Conservation (phyloP, 2,329 filamentous ascomycete species). For the Rutstroemia sp. region DNA sequence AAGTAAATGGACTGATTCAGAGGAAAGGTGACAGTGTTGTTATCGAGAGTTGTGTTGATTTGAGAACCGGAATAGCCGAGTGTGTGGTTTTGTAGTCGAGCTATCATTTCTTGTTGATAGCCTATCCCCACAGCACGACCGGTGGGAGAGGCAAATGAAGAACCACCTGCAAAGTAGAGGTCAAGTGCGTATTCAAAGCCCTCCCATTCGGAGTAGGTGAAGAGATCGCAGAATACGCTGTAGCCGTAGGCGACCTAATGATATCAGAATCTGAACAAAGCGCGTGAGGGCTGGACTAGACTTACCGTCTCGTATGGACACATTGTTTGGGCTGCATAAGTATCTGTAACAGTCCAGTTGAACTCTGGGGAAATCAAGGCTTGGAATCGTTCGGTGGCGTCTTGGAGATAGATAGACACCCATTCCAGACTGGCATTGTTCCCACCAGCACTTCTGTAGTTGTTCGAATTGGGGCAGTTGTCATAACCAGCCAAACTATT, state of each 20-base stretch:
- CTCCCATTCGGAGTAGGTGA: conserved; percentile 68
- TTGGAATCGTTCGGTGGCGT: conserved; percentile 54
- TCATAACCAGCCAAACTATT: conserved; percentile 63
- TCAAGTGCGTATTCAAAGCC: conserved; percentile 67
- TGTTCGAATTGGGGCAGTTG: conserved; percentile 55
- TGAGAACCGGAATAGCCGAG: conserved; percentile 50
- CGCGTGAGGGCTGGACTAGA: not conserved
- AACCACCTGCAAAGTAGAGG: conserved; percentile 52
- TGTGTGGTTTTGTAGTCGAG: conserved; percentile 61
- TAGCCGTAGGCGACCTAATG: conserved; percentile 61
- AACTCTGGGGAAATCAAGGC: conserved; percentile 43
- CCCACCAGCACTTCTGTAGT: conserved; percentile 39
- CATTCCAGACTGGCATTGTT: conserved; percentile 50
- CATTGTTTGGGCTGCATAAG: conserved; percentile 61
- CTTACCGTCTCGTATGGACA: conserved; percentile 66
- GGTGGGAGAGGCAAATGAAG: conserved; percentile 22
- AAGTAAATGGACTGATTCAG: conserved; percentile 67
- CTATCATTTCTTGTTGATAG: conserved; percentile 65
- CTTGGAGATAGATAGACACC: conserved; percentile 55
- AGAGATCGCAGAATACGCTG: conserved; percentile 66
- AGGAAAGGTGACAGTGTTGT: conserved; percentile 61
- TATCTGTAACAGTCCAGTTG: conserved; percentile 57
- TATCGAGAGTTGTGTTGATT: conserved; percentile 65
- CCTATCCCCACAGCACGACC: conserved; percentile 65
- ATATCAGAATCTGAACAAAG: conserved; percentile 7